A percentile compares a stretch with the other conserved stretches of the same genome.
Conservation (phyloP, 345 rosid genomes). For the Ceriops decandra region DNA sequence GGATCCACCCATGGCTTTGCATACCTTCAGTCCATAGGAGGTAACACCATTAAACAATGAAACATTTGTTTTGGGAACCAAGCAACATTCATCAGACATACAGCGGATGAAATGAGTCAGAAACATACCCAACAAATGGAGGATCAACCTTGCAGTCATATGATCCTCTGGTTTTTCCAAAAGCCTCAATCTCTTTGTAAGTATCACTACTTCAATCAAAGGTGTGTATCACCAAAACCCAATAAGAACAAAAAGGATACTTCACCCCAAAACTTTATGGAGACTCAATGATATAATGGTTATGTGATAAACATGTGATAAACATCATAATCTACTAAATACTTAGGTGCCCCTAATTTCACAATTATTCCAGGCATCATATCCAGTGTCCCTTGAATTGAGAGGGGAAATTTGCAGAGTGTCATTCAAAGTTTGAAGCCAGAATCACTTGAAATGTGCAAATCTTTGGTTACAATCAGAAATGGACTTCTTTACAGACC, state of each 20-base stretch:
- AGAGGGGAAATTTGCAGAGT: not conserved
- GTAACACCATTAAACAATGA: slow-evolving; percentile 7
- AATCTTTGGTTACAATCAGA: not conserved
- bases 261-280: no score
- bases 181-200: slow-evolving; percentile 26
- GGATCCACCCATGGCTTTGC: slow-evolving; percentile 72
- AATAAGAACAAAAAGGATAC: no score
- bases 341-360: no score
- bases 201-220: slow-evolving; percentile 39
- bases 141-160: slow-evolving; percentile 77
- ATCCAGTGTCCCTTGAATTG: not conserved
- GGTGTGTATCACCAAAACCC: not conserved
- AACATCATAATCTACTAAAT: no score
- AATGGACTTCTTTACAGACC: slow-evolving; percentile 38
- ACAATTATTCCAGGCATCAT: no score
- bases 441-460: not conserved
- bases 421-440: not conserved
- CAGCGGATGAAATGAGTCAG: slow-evolving; percentile 11
- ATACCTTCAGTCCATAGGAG: slow-evolving; percentile 48
- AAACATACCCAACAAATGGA: slow-evolving; percentile 67
- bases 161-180: slow-evolving; percentile 31
- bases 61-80: not conserved
- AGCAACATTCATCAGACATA: slow-evolving; percentile 6
- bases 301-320: no score
- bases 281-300: no score